Evolutionary conservation across 768 basidiomycete genomes (phyloP).

Genomic region (Hericium coralloides): DNA sequence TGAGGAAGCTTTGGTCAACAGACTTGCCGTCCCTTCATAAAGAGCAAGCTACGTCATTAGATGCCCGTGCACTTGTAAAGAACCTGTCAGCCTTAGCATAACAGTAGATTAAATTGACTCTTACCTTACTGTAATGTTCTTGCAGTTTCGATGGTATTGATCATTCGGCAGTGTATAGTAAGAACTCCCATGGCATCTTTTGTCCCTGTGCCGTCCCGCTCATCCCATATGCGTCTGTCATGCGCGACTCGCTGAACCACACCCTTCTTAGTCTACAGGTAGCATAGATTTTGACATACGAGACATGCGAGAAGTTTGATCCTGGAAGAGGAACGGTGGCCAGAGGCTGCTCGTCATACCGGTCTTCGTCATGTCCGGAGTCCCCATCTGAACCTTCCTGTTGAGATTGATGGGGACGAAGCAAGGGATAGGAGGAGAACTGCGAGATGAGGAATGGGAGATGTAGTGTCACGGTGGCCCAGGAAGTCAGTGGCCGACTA

Average conservation of each 20-base stretch:
- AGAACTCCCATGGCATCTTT: slow-evolving; percentile 67
- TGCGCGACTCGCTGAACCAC: slow-evolving; percentile 51
- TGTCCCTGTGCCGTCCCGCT: slow-evolving; percentile 31
- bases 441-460: slow-evolving; percentile 51
- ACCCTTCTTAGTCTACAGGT: slow-evolving; percentile 69
- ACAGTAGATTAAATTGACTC: no score
- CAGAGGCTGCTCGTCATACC: slow-evolving; percentile 15
- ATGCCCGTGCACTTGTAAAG: no score
- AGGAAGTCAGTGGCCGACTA: slow-evolving; percentile 53
- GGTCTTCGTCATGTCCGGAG: background rate
- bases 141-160: no score
- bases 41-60: no score
- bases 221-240: slow-evolving; percentile 6
- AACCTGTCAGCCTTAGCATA: no score
- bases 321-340: slow-evolving; percentile 26
- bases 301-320: slow-evolving; percentile 53
- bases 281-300: slow-evolving; percentile 70
- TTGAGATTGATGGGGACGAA: background rate
- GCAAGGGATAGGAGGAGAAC: slow-evolving; percentile 43
- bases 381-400: background rate
- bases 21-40: no score
- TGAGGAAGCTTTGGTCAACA: no score
- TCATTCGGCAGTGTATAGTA: slow-evolving; percentile 39
- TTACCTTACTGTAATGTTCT: no score
- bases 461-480: slow-evolving; percentile 57